Evolutionary conservation across 108 stramenopile genomes (phyloP).

Genomic region (Cyclotella sp.): DNA sequence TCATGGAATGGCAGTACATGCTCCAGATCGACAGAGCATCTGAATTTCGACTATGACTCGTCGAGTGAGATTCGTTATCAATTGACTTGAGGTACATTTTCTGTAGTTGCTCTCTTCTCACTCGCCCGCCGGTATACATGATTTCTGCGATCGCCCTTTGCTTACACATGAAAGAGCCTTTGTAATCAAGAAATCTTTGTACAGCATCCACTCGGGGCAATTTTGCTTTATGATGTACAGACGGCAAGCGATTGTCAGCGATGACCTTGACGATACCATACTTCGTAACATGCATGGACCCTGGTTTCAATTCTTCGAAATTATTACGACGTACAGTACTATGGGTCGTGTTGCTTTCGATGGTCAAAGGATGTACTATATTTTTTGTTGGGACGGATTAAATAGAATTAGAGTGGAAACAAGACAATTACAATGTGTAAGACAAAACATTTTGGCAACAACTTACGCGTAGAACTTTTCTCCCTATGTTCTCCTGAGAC

Average conservation of each 20-base stretch:
- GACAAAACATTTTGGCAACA: no score
- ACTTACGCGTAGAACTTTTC: no score
- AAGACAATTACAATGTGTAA: no score
- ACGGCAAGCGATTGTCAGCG: slow-evolving; percentile 59
- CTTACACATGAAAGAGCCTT: not conserved
- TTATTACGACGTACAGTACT: not conserved
- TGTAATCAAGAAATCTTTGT: not conserved
- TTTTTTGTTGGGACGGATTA: no score
- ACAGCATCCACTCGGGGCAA: not conserved
- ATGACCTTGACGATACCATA: slow-evolving; percentile 83
- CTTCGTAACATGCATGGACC: slow-evolving; percentile 57
- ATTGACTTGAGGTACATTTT: not conserved
- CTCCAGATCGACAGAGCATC: not conserved
- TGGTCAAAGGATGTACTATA: not conserved
- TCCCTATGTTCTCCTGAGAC: no score
- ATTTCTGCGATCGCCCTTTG: not conserved
- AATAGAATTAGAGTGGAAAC: no score
- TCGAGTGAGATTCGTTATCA: not conserved
- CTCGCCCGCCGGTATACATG: slow-evolving; percentile 6
- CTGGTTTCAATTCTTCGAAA: slow-evolving; percentile 47
- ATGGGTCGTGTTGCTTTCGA: not conserved
- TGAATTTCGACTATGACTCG: not conserved
- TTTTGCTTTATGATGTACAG: slow-evolving; percentile 15
- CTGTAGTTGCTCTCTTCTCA: slow-evolving; percentile 3
- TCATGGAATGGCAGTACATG: slow-evolving; percentile 14